phyloP scores from a whole-genome alignment of 805 yeast species.

The Nakazawaea pomicola region DNA sequence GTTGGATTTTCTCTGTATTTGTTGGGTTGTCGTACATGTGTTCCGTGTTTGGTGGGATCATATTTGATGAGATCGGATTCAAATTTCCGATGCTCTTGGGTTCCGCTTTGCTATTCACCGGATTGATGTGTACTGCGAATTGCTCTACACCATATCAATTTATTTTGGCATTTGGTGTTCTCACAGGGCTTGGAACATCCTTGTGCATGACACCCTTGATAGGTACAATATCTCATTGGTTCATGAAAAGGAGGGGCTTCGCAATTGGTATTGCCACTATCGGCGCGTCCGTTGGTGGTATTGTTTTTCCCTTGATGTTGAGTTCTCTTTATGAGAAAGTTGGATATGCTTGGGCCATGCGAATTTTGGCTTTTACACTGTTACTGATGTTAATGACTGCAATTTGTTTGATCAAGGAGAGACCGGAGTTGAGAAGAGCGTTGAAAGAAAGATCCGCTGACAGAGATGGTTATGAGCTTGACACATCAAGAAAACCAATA shows the following conservation, averaged over 20 bases:
- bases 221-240: conserved; percentile 43
- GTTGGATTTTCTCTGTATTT: conserved; percentile 64
- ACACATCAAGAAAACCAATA: background rate
- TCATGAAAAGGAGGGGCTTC: conserved; percentile 34
- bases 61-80: conserved; percentile 52
- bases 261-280: conserved; percentile 29
- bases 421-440: conserved; percentile 17
- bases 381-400: conserved; percentile 21
- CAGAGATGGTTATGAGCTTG: background rate
- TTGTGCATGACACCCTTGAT: conserved; percentile 39
- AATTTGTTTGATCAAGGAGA: conserved; percentile 30
- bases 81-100: conserved; percentile 36
- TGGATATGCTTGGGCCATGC: conserved; percentile 58
- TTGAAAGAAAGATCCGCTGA: background rate
- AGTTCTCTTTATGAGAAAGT: conserved; percentile 37
- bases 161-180: conserved; percentile 34
- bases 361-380: conserved; percentile 38
- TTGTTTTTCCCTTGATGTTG: conserved; percentile 52
- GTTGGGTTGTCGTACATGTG: conserved; percentile 42
- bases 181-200: conserved; percentile 38
- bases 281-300: conserved; percentile 67
- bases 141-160: conserved; percentile 33
- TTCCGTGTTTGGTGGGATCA: conserved; percentile 50
- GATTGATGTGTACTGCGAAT: conserved; percentile 47
- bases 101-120: conserved; percentile 35